Evolutionary conservation across 2,329 filamentous ascomycete species (phyloP), one percentile per base, ranked within the genome.

Genomic region (Stachybotrys chartarum): DNA sequence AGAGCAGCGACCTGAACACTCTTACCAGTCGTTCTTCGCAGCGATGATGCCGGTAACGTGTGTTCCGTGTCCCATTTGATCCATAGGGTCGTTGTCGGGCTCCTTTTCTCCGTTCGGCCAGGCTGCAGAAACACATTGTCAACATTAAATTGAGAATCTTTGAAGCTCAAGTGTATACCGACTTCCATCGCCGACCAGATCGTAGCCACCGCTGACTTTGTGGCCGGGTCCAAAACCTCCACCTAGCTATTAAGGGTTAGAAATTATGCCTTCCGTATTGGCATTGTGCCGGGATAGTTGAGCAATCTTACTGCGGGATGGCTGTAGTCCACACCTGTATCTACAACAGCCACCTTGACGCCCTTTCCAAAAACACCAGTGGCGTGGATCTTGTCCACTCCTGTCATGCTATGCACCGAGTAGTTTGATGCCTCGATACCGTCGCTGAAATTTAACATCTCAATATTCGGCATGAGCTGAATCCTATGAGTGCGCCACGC

Each of bases 41-140:
- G 58, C 63, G 30, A 65, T 58, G 24, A 68, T 67, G 8, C 65
- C 65, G 30, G 64, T 59, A 6, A 67, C 64, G 42, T 67, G 65
- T 1, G 64, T 68, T 1, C 66, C 64, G n/a, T 67, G 64, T 4
- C 60, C 60, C 56, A 57, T 16, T 46, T 55, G 45, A 39, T 51
- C 44, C 35, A 57, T 51, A 6, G 56, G 56, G 17, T 53, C 52
- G 46, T 35, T 18, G 32, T 51, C 49, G 16, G 49, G 49, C 11
- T 18, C 35, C 49, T 51, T 51, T 10, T 51, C 30, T n/a, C 49
- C 49, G 12, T 51, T 17, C 10, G 49, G 49, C 49, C 49, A 51
- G n/a, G 49, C 49, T 51, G 30, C 8, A 51, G 5, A 51, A 24
- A 16, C 24, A 44, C 39, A 44, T 3, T 11, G 45, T 47, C 3